Evolutionary conservation across 148 eudicot species (phyloP).

Genomic region (Nepenthes gracilis): DNA sequence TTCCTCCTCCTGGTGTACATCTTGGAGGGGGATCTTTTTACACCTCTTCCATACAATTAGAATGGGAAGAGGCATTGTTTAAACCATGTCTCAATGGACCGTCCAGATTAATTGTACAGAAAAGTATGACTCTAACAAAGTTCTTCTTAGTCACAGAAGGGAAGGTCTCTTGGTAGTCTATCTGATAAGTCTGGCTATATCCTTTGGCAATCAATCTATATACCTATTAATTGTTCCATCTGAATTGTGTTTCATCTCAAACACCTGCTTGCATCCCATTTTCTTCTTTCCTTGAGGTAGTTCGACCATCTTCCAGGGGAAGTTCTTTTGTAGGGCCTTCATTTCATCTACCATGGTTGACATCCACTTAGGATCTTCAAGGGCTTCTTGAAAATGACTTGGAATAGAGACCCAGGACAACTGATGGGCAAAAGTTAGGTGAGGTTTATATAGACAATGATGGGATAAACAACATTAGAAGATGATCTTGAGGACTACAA

Average conservation of each 20-base stretch:
- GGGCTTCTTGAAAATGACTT: neutral
- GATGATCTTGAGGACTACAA: too few species aligned
- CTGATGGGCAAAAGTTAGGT: too few species aligned
- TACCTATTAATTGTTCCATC: neutral
- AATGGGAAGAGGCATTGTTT: neutral
- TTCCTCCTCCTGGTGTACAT: neutral
- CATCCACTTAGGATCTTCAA: neutral
- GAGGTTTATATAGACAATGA: too few species aligned
- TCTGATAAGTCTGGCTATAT: neutral
- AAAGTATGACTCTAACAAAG: neutral
- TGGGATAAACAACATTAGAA: too few species aligned
- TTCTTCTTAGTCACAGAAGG: neutral
- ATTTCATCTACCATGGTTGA: neutral
- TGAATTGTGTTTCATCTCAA: neutral
- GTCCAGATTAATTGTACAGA: neutral
- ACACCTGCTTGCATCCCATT: neutral
- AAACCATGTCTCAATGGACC: neutral
- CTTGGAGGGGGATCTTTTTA: neutral
- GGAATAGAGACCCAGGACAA: neutral
- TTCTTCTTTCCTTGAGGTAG: neutral
- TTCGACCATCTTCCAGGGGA: neutral
- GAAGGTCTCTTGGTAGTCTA: neutral
- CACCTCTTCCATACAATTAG: neutral
- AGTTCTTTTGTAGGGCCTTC: neutral
- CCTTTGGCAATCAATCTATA: neutral